Percentiles rank a stretch among this genome's conserved stretches.
Evolutionary conservation across 2,329 filamentous ascomycete genomes (phyloP).

Genomic region (Stenocarpella maydis): DNA sequence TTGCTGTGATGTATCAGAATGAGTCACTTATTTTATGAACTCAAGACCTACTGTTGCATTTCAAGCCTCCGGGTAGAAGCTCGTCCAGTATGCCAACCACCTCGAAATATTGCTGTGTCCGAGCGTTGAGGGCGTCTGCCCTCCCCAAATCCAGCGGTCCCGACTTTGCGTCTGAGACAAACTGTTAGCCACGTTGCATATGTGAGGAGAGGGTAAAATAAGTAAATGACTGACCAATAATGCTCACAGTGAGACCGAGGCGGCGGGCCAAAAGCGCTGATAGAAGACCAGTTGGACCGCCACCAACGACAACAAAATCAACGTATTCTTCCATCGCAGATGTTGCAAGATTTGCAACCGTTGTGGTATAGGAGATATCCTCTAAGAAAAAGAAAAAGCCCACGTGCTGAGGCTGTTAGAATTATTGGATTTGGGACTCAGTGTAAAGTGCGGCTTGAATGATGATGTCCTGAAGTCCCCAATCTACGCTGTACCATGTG

Average conservation of each 20-base stretch:
- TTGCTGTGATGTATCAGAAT: conserved; percentile 6
- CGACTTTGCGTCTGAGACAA: conserved; percentile 48
- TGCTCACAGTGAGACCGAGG: conserved; percentile 50
- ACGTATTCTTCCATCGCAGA: conserved; percentile 35
- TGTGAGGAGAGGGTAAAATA: no score
- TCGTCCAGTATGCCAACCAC: conserved; percentile 53
- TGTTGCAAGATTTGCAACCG: neutral
- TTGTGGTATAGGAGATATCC: neutral
- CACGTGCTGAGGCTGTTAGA: neutral
- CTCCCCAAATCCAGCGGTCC: conserved; percentile 51
- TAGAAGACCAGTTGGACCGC: conserved; percentile 56
- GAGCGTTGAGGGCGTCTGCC: conserved; percentile 58
- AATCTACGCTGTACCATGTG: neutral
- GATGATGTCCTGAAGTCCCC: neutral
- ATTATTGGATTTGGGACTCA: no score
- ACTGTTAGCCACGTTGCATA: neutral
- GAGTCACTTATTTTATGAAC: fast-evolving
- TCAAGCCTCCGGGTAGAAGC: conserved; percentile 52
- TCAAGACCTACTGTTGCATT: conserved; percentile 53
- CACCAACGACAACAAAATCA: conserved; percentile 51
- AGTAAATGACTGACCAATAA: conserved; percentile 44
- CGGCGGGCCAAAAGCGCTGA: conserved; percentile 53
- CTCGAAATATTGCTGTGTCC: conserved; percentile 58
- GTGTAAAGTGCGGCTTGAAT: neutral
- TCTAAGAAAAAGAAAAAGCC: no score